Evolutionary conservation across 1,284 basidiomycete species (phyloP).

Genomic region (Wallemia ichthyophaga): DNA sequence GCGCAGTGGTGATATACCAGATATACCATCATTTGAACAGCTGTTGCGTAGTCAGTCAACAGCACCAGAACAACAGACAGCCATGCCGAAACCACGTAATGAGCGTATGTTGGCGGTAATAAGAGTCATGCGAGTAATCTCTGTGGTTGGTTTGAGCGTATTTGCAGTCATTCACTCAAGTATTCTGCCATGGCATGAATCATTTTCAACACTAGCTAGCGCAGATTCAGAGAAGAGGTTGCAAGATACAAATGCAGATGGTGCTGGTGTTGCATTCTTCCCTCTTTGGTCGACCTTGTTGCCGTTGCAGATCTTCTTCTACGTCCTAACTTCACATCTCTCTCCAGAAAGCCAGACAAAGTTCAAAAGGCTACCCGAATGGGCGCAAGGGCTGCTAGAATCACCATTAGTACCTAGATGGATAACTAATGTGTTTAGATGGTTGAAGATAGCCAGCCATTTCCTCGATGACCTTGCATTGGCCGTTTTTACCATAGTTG

Average conservation of each 20-base stretch:
- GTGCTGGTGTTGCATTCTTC: neutral
- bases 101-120: neutral
- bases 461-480: neutral
- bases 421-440: neutral
- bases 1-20: neutral
- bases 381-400: neutral
- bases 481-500: neutral
- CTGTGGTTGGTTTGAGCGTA: neutral
- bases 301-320: neutral
- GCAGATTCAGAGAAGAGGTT: neutral
- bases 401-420: neutral
- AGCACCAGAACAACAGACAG: neutral
- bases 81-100: neutral
- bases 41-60: neutral
- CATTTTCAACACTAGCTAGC: neutral
- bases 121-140: neutral
- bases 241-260: neutral
- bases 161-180: neutral
- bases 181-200: neutral
- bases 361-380: neutral
- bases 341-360: neutral
- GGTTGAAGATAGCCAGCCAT: neutral
- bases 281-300: neutral
- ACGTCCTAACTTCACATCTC: neutral
- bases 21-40: neutral